These are phyloP conservation scores for Cavenderia fasciculata DNA, from an alignment of 78 protist species.

Conservation along the genomic window DNA sequence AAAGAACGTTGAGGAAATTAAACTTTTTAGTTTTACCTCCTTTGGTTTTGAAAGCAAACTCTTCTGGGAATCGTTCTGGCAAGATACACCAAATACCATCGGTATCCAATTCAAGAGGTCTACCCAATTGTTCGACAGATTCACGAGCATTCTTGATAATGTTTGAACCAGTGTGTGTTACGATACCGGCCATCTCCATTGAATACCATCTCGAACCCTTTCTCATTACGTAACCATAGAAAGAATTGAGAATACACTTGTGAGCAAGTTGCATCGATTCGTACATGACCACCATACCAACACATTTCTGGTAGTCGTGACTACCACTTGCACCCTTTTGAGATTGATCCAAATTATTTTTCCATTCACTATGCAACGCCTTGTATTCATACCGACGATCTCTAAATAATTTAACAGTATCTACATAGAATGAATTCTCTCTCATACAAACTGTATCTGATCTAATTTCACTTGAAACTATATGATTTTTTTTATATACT, in stretches of 20 bases:
- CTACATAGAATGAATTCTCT: conserved; percentile 99
- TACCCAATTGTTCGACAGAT: conserved; percentile 95
- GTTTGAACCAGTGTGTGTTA: conserved; percentile 97
- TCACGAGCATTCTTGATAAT: conserved; percentile 93
- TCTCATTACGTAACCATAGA: conserved; percentile 99
- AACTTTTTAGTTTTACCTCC: conserved; percentile 3
- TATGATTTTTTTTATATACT: conserved; percentile 81
- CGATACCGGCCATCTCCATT: conserved; percentile 99
- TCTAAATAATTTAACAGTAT: conserved; percentile 96
- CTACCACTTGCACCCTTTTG: conserved; percentile 24
- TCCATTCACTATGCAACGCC: conserved; percentile 87
- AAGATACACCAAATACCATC: conserved; percentile 99
- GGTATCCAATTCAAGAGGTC: conserved; percentile 99
- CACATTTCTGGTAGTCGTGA: conserved; percentile 8
- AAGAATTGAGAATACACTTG: conserved; percentile 99
- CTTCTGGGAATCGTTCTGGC: conserved; percentile 97
- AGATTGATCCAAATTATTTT: conserved; percentile 66
- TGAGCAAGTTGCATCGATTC: conserved; percentile 99
- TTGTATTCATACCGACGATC: conserved; percentile 98
- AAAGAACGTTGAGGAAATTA: conserved; percentile 92
- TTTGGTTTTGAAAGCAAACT: conserved; percentile 74
- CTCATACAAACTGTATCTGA: conserved; percentile 97
- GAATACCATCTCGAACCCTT: conserved; percentile 98
- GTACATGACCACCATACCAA: conserved; percentile 88
- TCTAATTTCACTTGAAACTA: conserved; percentile 41